phyloP scores from a whole-genome alignment of 495 filamentous ascomycete genomes.

The Penicillium taxi region DNA sequence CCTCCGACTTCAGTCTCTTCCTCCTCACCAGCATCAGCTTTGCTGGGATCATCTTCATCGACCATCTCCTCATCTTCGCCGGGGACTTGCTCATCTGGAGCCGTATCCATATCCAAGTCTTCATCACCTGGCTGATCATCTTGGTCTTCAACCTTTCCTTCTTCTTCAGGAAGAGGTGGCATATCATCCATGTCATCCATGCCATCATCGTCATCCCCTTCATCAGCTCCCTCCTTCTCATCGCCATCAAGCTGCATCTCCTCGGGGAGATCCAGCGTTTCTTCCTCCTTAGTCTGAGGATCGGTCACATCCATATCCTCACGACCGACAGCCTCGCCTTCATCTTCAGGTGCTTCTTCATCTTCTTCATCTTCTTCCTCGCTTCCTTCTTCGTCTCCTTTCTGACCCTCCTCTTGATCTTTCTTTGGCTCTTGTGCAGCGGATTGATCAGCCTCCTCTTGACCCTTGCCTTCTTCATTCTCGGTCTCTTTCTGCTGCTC shows the following conservation, averaged over 20 bases:
- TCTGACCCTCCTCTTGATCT: conserved; percentile 31
- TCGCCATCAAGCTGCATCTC: conserved; percentile 63
- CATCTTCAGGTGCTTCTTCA: conserved; percentile 49
- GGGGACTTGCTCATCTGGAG: conserved; percentile 26
- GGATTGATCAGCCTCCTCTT: conserved; percentile 53
- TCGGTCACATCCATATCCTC: conserved; percentile 59
- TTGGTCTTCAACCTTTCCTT: conserved; percentile 28
- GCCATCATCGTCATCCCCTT: conserved; percentile 58
- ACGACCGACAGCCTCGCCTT: conserved; percentile 52
- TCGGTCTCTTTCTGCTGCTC: conserved; percentile 76
- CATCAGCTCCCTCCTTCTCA: conserved; percentile 54
- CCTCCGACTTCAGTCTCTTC: conserved; percentile 50
- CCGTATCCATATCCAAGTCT: conserved; percentile 36
- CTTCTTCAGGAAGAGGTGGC: conserved; percentile 47
- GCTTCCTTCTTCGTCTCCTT: conserved; percentile 38
- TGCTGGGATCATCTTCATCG: conserved; percentile 26
- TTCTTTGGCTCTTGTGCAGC: conserved; percentile 53
- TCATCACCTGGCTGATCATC: conserved; percentile 31
- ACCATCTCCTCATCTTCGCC: conserved; percentile 34
- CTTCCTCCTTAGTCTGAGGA: conserved; percentile 64
- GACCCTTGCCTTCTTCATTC: conserved; percentile 60
- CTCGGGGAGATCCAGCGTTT: conserved; percentile 57
- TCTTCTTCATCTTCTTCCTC: conserved; percentile 49
- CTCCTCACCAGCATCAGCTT: conserved; percentile 41
- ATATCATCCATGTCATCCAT: conserved; percentile 68